A percentile compares a stretch with the other conserved stretches of the same genome.
Conservation (phyloP, 2,329 filamentous ascomycete genomes). For the Teratosphaeria viscida region DNA sequence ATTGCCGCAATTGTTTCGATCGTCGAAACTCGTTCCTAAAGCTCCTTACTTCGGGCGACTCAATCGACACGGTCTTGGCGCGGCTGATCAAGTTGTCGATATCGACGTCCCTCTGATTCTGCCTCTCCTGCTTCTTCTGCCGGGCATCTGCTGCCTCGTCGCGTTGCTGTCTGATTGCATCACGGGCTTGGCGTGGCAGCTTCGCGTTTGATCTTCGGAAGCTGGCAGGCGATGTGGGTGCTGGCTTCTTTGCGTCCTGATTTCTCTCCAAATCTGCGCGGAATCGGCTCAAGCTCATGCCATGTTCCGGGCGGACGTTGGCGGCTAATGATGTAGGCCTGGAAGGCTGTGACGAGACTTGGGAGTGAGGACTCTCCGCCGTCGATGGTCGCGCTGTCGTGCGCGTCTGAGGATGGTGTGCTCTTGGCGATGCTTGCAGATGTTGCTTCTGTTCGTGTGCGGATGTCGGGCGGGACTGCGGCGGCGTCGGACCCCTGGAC, state of each 20-base stretch:
- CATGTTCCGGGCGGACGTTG: background rate
- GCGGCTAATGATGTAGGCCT: background rate
- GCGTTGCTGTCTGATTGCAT: background rate
- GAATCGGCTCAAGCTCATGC: background rate
- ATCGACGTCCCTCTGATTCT: background rate
- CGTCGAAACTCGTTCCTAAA: background rate
- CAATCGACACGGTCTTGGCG: background rate
- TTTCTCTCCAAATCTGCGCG: background rate
- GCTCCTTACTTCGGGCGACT: background rate
- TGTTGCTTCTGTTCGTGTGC: background rate
- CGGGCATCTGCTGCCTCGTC: background rate
- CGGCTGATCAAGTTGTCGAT: background rate
- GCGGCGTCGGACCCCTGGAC: background rate
- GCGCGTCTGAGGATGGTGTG: background rate
- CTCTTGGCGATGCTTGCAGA: background rate
- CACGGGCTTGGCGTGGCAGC: background rate
- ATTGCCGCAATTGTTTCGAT: background rate
- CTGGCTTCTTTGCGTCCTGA: background rate
- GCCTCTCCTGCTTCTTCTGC: background rate
- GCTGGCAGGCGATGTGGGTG: background rate
- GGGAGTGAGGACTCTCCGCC: background rate
- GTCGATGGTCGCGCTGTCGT: background rate
- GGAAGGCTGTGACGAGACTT: background rate
- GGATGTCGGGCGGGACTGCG: background rate
- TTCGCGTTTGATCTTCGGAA: background rate